Evolutionary conservation across 2,329 filamentous ascomycete genomes (phyloP), one percentile per base, ranked within the genome.

Genomic region (Colletotrichum liaoningense): DNA sequence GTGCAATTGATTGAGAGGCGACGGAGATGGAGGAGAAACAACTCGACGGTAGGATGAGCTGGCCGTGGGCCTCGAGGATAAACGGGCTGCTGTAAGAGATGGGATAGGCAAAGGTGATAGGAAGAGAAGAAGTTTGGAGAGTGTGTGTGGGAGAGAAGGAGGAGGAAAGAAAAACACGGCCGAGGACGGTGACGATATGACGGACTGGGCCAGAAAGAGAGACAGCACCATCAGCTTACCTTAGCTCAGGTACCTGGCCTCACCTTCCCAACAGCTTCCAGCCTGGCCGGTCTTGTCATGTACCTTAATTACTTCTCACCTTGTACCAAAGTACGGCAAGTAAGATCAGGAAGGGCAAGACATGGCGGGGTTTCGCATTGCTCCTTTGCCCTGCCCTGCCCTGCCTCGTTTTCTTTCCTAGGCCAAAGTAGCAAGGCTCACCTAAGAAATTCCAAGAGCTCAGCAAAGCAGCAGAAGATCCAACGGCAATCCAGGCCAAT

Each of bases 141-240:
- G 22, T 54, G 56, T 28, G 56, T 28, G 26, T 26, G 26, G 42
- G 42, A 30, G 55, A 22, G 33, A 19, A 60, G 14, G 42, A 30
- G 30, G 11, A 52, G 60, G 33, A 56, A 26, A 30, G 30, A 24
- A 67, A 72, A 42, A 63, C 35, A 65, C 35, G 35, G 38, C 24
- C n/a, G 38, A 59, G 60, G 64, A 64, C 19, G 60, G 60, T 64
- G 64, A 67, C 49, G 69, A 63, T 59, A 46, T 63, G 60, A 54
- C 52, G 30, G 65, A 49, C 28, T 24, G 68, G 19, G 60, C 28
- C 26, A 42, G 22, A 52, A 54, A 65, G 11, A 38, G 35, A 60
- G 38, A 54, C 28, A 72, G n/a, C 55, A 63, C 38, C 38, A 42
- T 42, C 38, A 42, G 38, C 38, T 42, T 42, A 42, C 5, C 38